Evolutionary conservation across 352 stramenopile genomes (phyloP), one percentile per base, ranked within the genome.

Genomic region (Globisporangium cederbergense): DNA sequence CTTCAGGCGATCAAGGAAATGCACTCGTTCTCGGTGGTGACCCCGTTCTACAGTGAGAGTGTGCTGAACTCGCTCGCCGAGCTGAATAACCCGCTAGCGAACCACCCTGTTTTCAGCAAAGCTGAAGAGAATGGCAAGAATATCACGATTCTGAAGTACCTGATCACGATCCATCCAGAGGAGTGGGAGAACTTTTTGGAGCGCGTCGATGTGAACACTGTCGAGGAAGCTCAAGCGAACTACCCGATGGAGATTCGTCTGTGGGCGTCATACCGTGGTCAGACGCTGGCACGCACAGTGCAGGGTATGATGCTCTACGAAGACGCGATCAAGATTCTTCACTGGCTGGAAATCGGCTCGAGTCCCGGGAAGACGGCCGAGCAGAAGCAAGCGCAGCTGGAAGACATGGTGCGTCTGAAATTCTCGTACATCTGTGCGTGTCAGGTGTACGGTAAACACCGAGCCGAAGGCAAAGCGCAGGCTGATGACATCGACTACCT

Each of bases 221-320:
- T 77, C 2, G 83, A 90, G 54, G 83, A 92, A 66, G 83, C 83
- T 0, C 75, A 87, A 54, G 60, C 64, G 2, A 80, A 90, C 42
- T 88, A 79, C 52, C 83, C 83, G 34, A 57, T 89, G 34, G 83
- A 92, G 62, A 86, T 92, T 65, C 79, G 81, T 60, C 60, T 91
- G 20, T 93, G 84, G 84, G 84, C 84, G 14, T 90, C 81, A 6
- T 90, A 90, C 58, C 81, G 84, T 71, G 81, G 81, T 54, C 84
- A 93, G 57, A 93, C 84, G 14, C 67, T 93, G 9, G 82, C 80
- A 0, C 81, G 84, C 66, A 91, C 84, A 18, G 81, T 91, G 3
- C 81, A 89, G 59, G 84, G 84, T 71, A 91, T 93, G 81, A 91
- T 91, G 81, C 55, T 91, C 32, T 93, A 93, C 62, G 81, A 91